A percentile compares a stretch with the other conserved stretches of the same genome.
Conservation (phyloP, 306 rosid genomes). For the Quercus suber region DNA sequence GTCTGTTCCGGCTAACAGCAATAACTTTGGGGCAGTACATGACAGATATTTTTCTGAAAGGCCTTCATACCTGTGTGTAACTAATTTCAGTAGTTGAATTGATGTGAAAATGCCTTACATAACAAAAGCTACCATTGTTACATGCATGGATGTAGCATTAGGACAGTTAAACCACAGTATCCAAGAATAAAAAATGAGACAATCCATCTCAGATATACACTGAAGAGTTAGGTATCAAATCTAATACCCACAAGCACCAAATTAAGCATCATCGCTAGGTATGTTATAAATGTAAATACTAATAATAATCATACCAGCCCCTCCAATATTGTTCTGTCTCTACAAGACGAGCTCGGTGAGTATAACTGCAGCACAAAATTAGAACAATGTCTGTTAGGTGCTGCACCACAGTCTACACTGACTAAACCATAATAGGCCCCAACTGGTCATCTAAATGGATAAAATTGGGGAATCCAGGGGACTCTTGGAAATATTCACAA, state of each 20-base stretch:
- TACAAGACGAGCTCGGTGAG: slow-evolving; percentile 67
- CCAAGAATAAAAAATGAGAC: neutral
- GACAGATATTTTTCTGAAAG: slow-evolving; percentile 88
- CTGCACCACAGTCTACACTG: slow-evolving; percentile 4
- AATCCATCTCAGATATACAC: neutral
- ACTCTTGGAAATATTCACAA: neutral
- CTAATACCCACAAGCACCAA: neutral
- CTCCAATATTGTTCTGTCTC: slow-evolving; percentile 97
- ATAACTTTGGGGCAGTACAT: slow-evolving; percentile 77
- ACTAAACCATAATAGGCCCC: neutral
- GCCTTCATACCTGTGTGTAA: slow-evolving; percentile 82
- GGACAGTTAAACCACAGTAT: neutral
- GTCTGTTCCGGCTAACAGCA: slow-evolving; percentile 95
- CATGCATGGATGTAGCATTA: neutral
- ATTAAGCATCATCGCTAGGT: neutral
- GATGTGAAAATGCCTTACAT: neutral
- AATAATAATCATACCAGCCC: slow-evolving; percentile 64
- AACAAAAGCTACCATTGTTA: neutral
- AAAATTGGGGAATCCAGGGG: slow-evolving; percentile 1
- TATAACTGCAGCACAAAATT: slow-evolving; percentile 67
- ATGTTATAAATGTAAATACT: neutral
- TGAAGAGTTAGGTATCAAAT: neutral
- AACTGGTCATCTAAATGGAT: slow-evolving; percentile 22
- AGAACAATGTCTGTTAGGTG: slow-evolving; percentile 21
- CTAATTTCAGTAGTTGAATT: neutral